Base-by-base conservation (phyloP, 345 rosid species). In the Odontarrhena argentea region DNA sequence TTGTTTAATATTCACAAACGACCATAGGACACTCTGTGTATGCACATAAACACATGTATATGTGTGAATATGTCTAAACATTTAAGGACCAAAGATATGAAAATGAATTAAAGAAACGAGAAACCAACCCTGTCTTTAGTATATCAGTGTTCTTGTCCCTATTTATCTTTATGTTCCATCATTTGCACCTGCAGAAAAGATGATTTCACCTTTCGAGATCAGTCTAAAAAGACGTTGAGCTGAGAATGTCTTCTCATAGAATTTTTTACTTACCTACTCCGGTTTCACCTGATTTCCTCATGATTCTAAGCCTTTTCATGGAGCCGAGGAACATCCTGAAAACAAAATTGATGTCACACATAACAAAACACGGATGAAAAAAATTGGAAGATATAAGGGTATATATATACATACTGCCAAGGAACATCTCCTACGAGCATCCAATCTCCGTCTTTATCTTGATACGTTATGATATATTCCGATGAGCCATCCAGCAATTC, bases 341-440 rank as follows among this genome's bases (percentile, higher is more conserved):
- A 58, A 50, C 9, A 42, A 26, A n/a, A 10, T 0, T n/a, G 18
- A 35, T 30, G 24, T 8, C 32, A 38, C 8, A 14, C 9, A 65
- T 42, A 42, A 43, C 25, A 65, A 41, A 65, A 65, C 25, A 36
- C 30, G 55, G n/a, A 63, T 15, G 42, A 50, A 42, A 24, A 56
- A 22, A 55, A 11, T 4, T 25, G 7, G 35, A 38, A 28, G 28
- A 15, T 28, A 11, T 3, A 5, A 40, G 24, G 48, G 4, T 18
- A 18, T 18, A 7, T 1, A 25, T 30, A 47, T 44, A 74, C 84
- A 15, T 85, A 90, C 98, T 77, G 79, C 98, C 98, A 93, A 38
- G 98, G 98, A 68, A 90, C 96, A 80, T 88, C 98, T 64, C 98
- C 98, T 48, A 86, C 90, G 45, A 93, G 97, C 97, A 93, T 90